Percentiles rank a stretch among this genome's conserved stretches.
phyloP scores from a whole-genome alignment of 331 rosid species.

The Phaseolus coccineus region DNA sequence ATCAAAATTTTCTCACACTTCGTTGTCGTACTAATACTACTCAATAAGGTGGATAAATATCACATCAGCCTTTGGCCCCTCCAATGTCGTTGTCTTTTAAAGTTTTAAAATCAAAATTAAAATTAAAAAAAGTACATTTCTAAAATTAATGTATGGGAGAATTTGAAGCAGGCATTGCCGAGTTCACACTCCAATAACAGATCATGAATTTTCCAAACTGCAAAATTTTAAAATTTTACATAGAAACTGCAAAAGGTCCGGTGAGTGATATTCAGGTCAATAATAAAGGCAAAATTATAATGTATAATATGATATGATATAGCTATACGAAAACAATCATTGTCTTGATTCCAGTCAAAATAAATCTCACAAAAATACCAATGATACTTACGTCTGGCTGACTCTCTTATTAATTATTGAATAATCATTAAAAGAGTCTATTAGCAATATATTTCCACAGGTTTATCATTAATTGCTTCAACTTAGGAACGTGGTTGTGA shows the following conservation, averaged over 20 bases:
- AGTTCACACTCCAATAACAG: conserved; percentile 54
- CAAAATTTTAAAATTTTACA: background rate
- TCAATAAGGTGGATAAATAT: conserved; percentile 13
- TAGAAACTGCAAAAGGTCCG: background rate
- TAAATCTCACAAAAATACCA: background rate
- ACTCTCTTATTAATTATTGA: conserved; percentile 29
- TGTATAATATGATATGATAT: background rate
- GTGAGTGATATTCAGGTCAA: conserved; percentile 12
- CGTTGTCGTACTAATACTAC: conserved; percentile 3
- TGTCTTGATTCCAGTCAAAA: conserved; percentile 3
- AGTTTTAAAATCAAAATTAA: background rate
- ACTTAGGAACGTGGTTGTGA: background rate
- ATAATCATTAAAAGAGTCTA: conserved; percentile 18
- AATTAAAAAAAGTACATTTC: background rate
- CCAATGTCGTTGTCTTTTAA: background rate
- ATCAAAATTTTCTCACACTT: conserved; percentile 9
- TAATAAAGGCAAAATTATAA: background rate
- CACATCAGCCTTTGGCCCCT: background rate
- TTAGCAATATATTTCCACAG: background rate
- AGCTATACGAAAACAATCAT: background rate
- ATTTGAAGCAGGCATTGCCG: background rate
- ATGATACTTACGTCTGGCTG: conserved; percentile 15
- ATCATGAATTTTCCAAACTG: conserved; percentile 49
- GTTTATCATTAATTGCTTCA: conserved; percentile 12
- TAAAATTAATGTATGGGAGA: conserved; percentile 7